Conservation (phyloP, 1,284 basidiomycete genomes). For the Thecaphora frezii region DNA sequence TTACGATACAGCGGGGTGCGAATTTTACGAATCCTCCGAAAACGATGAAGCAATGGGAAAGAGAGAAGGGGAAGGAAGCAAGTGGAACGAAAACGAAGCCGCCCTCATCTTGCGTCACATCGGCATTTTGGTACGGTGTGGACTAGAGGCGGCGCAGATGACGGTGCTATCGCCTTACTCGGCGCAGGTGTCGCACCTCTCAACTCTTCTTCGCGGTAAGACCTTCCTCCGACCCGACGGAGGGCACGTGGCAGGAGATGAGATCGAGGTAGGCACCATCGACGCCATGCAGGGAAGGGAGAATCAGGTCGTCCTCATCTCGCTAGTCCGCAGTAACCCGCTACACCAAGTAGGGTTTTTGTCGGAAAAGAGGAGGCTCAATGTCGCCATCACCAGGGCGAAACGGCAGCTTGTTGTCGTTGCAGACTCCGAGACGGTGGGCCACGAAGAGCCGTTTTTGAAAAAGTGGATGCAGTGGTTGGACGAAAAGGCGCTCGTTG, state of each 20-base stretch:
- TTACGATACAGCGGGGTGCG: conserved; percentile 69
- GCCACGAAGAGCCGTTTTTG: conserved; percentile 19
- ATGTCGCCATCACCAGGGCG: conserved; percentile 56
- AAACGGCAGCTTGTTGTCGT: conserved; percentile 52
- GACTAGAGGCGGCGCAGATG: conserved; percentile 74
- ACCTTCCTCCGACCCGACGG: conserved; percentile 3
- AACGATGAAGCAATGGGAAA: conserved; percentile 11
- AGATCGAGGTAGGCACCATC: conserved; percentile 50
- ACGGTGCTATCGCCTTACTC: conserved; percentile 84
- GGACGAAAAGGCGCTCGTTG: conserved; percentile 81
- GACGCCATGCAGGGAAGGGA: conserved; percentile 56
- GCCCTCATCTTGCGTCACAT: conserved; percentile 80
- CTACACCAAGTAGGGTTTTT: conserved; percentile 51
- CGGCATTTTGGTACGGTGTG: conserved; percentile 71
- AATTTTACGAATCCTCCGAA: conserved; percentile 31
- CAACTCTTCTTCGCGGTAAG: conserved; percentile 66
- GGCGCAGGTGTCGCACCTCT: conserved; percentile 62
- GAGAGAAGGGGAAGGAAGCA: conserved; percentile 66
- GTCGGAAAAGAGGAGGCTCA: conserved; percentile 48
- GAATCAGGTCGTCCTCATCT: conserved; percentile 53
- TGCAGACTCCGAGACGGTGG: conserved; percentile 50
- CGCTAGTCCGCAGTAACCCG: conserved; percentile 47
- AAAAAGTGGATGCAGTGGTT: conserved; percentile 82
- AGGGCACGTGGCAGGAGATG: conserved; percentile 9
- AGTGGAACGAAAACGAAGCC: conserved; percentile 90